Percentiles rank a stretch among this genome's conserved stretches.
These are phyloP conservation scores for Xenosphaeropsis pyriputrescens DNA, from an alignment of 2,329 filamentous ascomycete species.

Conservation along the genomic window DNA sequence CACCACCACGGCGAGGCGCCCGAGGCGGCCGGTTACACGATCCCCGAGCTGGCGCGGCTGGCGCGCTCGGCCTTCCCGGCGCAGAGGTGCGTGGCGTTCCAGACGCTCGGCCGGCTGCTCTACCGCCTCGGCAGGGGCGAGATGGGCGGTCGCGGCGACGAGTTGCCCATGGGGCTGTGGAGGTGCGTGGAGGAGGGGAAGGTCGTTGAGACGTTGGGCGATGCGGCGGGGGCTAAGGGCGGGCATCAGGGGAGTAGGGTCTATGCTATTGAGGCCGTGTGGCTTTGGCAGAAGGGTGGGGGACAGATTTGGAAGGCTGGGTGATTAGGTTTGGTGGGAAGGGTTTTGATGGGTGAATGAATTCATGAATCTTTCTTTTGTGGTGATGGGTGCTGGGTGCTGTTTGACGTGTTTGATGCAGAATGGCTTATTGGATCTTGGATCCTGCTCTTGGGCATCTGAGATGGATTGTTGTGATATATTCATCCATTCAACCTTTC, in stretches of 20 bases:
- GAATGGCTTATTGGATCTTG: too few species aligned
- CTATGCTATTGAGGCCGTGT: constrained; percentile 80
- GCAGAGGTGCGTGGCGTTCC: constrained; percentile 83
- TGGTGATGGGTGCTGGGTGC: too few species aligned
- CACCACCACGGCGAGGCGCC: constrained; percentile 92
- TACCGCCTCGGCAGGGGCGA: constrained; percentile 67
- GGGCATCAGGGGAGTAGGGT: constrained; percentile 69
- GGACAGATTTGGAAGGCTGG: constrained; percentile 8
- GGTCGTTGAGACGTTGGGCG: constrained; percentile 61
- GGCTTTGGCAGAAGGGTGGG: constrained; percentile 44
- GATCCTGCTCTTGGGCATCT: too few species aligned
- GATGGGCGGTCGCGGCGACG: constrained; percentile 51
- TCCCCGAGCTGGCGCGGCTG: constrained; percentile 70
- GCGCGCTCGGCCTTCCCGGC: constrained; percentile 70
- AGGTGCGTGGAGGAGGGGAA: constrained; percentile 59
- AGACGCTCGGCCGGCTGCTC: constrained; percentile 74
- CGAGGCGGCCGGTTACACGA: constrained; percentile 86
- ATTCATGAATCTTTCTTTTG: too few species aligned
- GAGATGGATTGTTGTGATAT: too few species aligned
- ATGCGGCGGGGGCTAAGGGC: constrained; percentile 52
- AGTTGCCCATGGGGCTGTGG: constrained; percentile 73
- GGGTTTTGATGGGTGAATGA: too few species aligned
- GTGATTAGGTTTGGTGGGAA: not conserved
- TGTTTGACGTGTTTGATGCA: too few species aligned
- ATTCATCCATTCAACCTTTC: too few species aligned